phyloP scores from a whole-genome alignment of 2,329 filamentous ascomycete species.

The Hymenoscyphus repandus region DNA sequence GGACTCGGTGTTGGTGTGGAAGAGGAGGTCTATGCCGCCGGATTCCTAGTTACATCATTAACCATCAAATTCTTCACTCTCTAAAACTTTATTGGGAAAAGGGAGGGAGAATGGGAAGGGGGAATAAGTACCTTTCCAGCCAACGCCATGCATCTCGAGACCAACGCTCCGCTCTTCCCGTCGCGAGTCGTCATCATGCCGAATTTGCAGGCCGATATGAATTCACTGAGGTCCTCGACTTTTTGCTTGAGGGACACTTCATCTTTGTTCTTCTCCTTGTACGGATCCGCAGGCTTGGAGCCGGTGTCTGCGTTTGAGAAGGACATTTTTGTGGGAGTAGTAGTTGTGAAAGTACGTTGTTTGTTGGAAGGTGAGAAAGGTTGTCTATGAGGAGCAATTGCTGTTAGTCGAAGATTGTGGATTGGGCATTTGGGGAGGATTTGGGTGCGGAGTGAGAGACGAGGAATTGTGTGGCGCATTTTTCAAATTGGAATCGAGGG shows the following conservation, averaged over 20 bases:
- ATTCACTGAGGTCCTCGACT: constrained; percentile 65
- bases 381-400: not conserved
- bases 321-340: not conserved
- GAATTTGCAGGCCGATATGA: constrained; percentile 71
- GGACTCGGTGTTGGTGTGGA: constrained; percentile 87
- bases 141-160: constrained; percentile 81
- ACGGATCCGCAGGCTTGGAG: constrained; percentile 65
- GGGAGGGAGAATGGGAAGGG: not conserved
- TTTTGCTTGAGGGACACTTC: constrained; percentile 64
- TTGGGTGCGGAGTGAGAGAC: not conserved
- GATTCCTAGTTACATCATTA: constrained; percentile 51
- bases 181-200: constrained; percentile 84
- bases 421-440: not conserved
- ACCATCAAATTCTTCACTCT: not conserved
- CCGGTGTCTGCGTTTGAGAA: constrained; percentile 38
- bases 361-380: not conserved
- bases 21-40: constrained; percentile 75
- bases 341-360: not conserved
- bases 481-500: too few species aligned
- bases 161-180: constrained; percentile 57
- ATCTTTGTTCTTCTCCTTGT: constrained; percentile 67
- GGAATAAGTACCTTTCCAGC: constrained; percentile 60
- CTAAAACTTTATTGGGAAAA: not conserved
- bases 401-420: too few species aligned
- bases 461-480: too few species aligned